Percentiles rank a stretch among this genome's conserved stretches.
phyloP scores from a whole-genome alignment of 2,329 filamentous ascomycete species.

The Pseudogymnoascus sp. region DNA sequence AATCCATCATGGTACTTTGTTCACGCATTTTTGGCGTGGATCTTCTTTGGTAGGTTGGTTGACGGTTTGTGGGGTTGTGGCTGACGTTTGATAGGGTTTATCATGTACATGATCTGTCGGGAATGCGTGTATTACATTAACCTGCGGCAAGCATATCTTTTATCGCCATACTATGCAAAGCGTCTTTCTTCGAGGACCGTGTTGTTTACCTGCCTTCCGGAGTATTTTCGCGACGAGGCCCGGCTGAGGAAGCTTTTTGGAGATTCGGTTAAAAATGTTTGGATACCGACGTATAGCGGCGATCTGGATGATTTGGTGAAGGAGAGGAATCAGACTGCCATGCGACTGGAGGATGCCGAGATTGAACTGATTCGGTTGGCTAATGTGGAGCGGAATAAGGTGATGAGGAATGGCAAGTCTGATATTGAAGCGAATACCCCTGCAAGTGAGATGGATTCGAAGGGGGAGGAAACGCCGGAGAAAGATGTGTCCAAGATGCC shows the following conservation, averaged over 20 bases:
- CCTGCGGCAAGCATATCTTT: slow-evolving; percentile 57
- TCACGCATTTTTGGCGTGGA: slow-evolving; percentile 51
- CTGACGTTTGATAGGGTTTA: slow-evolving; percentile 34
- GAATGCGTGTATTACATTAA: slow-evolving; percentile 62
- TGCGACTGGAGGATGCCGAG: slow-evolving; percentile 56
- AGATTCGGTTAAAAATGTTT: slow-evolving; percentile 52
- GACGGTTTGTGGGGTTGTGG: background rate
- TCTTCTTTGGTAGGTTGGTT: slow-evolving; percentile 42
- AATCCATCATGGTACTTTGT: slow-evolving; percentile 47
- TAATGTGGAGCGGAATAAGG: slow-evolving; percentile 46
- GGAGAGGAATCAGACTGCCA: slow-evolving; percentile 47
- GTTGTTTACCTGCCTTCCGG: slow-evolving; percentile 56
- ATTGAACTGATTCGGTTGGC: slow-evolving; percentile 52
- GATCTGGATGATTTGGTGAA: slow-evolving; percentile 52
- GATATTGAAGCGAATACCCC: slow-evolving; percentile 20
- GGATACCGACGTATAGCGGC: slow-evolving; percentile 51
- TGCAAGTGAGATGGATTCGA: background rate
- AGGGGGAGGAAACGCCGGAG: background rate
- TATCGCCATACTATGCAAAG: slow-evolving; percentile 55
- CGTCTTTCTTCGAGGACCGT: slow-evolving; percentile 60
- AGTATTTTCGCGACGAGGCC: slow-evolving; percentile 47
- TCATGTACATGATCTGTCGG: slow-evolving; percentile 57
- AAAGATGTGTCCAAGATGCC: background rate
- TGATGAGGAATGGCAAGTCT: slow-evolving; percentile 40
- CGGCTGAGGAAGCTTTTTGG: slow-evolving; percentile 53